Evolutionary conservation across 208 protist species (phyloP), one percentile per base, ranked within the genome.

Genomic region (Trichomonas tenax): DNA sequence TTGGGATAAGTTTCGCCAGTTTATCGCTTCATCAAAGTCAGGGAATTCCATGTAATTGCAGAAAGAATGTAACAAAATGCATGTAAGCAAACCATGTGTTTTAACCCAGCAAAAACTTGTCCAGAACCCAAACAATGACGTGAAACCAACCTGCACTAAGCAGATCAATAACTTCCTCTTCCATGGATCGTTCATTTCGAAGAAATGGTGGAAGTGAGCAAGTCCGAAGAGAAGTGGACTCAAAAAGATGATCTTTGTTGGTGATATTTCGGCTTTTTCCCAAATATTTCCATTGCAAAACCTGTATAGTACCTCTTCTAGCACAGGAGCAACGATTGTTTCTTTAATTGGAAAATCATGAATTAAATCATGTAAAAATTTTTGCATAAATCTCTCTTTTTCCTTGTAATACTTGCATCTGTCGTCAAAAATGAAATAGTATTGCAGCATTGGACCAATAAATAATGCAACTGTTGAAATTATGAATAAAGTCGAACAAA

Each of bases 41-140:
- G 86, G 86, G n/a, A 93, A 93, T 38, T 93, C 15, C 86, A 93
- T 93, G 21, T 48, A 93, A 51, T 93, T 93, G n/a, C 86, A 93
- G 31, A 93, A 93, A 9, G 23, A 6, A 44, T 93, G 86, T 11
- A 93, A 48, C 34, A 93, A 11, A 34, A 93, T 26, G n/a, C 40
- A 48, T 51, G 86, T 51, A 0, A 93, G 10, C 17, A 44, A 58
- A 8, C 86, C 26, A 36, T 93, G 86, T 34, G 86, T 93, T 38
- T 51, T 48, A 6, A 51, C 3, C 86, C 86, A 93, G 3, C 41
- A 41, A 93, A 93, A 93, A 17, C 44, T 44, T 93, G 41, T 44
- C 86, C 86, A 93, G 17, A 41, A 93, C 23, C 86, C 86, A 15
- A 93, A 93, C 0, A 93, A 4, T 9, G 44, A 44, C 15, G 86